Percentiles rank a stretch among this genome's conserved stretches.
Conservation (phyloP, 202 grass and related monocot genomes). For the Panicum virgatum region DNA sequence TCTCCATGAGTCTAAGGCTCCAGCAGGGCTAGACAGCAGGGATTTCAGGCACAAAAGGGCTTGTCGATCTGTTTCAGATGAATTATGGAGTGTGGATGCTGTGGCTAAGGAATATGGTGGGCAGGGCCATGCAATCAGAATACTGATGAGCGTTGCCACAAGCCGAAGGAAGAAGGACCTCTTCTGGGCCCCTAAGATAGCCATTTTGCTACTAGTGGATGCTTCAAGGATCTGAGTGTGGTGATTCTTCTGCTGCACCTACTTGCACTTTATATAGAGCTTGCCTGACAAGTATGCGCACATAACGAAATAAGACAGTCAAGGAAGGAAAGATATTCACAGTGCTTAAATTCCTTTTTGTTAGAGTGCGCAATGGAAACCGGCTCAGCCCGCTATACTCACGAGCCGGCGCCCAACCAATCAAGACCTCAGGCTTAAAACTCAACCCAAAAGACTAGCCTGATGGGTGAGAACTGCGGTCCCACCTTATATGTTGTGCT, state of each 20-base stretch:
- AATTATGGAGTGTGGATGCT: not conserved
- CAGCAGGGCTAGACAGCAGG: not conserved
- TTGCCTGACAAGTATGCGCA: no score
- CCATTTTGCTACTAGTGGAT: not conserved
- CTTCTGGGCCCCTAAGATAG: not conserved
- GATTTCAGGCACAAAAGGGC: slow-evolving; percentile 36
- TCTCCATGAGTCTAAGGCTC: slow-evolving; percentile 50
- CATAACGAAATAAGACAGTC: no score
- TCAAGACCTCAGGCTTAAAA: no score
- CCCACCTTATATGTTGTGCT: no score
- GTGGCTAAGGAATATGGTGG: not conserved
- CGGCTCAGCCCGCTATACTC: no score
- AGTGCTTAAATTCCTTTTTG: no score
- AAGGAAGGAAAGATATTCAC: no score
- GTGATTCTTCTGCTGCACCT: not conserved
- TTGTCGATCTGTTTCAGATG: slow-evolving; percentile 3
- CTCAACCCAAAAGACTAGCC: no score
- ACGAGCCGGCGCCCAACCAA: no score
- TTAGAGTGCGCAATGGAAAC: no score
- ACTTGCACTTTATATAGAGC: no score
- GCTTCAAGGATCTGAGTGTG: not conserved
- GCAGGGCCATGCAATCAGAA: not conserved
- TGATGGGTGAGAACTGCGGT: no score
- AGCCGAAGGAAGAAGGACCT: not conserved
- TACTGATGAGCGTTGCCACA: not conserved